Conservation (phyloP, 305 asterid genomes). For the Rubia balearica region DNA sequence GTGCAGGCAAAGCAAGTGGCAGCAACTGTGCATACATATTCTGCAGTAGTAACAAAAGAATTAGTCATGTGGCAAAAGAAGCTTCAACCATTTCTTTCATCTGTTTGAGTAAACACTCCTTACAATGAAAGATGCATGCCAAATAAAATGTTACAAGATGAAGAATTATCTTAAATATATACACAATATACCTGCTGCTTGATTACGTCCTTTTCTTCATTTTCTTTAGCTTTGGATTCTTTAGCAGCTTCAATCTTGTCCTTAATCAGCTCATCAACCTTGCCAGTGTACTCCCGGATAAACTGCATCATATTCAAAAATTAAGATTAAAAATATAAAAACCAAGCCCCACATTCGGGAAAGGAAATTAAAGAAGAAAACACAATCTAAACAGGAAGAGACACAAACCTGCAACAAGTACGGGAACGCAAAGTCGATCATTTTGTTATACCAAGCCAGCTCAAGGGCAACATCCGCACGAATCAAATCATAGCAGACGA, state of each 20-base stretch:
- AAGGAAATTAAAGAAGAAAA: neutral
- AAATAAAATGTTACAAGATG: neutral
- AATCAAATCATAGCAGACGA: slow-evolving; percentile 89
- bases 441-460: slow-evolving; percentile 96
- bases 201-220: slow-evolving; percentile 76
- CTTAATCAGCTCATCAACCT: slow-evolving; percentile 90
- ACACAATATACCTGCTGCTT: slow-evolving; percentile 67
- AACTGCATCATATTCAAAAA: slow-evolving; percentile 40
- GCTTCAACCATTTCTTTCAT: no score
- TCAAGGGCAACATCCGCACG: slow-evolving; percentile 95
- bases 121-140: neutral
- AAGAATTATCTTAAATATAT: neutral
- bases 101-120: no score
- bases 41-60: slow-evolving; percentile 37
- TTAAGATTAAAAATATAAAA: neutral
- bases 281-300: slow-evolving; percentile 91
- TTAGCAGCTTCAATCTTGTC: slow-evolving; percentile 73
- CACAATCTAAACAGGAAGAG: slow-evolving; percentile 8
- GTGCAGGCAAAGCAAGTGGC: slow-evolving; percentile 97
- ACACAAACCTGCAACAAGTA: slow-evolving; percentile 80
- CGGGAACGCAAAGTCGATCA: slow-evolving; percentile 96
- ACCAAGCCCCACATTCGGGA: neutral
- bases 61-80: neutral
- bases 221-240: slow-evolving; percentile 76
- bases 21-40: slow-evolving; percentile 92